Base-by-base conservation (phyloP, 805 yeast species). In the Candida awuae region DNA sequence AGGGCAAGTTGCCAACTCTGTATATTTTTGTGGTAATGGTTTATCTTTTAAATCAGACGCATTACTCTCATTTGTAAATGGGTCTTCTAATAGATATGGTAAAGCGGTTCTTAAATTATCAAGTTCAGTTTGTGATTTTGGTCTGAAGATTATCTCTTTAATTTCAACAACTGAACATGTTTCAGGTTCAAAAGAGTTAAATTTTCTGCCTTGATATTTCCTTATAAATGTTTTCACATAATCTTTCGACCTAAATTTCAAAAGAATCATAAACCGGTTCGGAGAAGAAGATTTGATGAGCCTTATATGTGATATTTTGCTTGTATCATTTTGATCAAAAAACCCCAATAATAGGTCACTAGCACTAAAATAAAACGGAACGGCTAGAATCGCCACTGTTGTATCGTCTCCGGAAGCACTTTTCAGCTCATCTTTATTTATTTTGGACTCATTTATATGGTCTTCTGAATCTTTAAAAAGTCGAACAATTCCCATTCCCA, bases 101-200 rank as follows among this genome's bases (percentile, higher is more conserved):
- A 83, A 70, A 2, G 68, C 63, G 30, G 35, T 34, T 7, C 23
- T 32, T 10, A 34, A 15, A 15, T 15, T 45, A 17, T 50, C 33
- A 12, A 38, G 20, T 9, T 45, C 41, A 21, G 15, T 18, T 6
- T 19, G 19, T 1, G 36, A 10, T 29, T 35, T 46, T 2, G 61
- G 56, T 34, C 65, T 56, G 39, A 80, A 66, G 4, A 67, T 57
- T 13, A 84, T 71, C 21, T 77, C 70, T 43, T 75, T 76, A n/a
- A 87, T 74, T 45, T 70, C 75, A 1, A 87, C 72, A 4, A 77
- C 84, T 54, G 80, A 87, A 51, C 96, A 87, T 12, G 74, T 67
- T 52, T 88, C 95, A 1, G 94, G 84, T 51, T 88, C 96, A 82
- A 87, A 80, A 7, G 90, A 76, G 49, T 80, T 86, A 64, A 88